These are phyloP conservation scores for Calcarisporium arbuscula DNA, from an alignment of 2,329 filamentous ascomycete species.

Conservation along the genomic window DNA sequence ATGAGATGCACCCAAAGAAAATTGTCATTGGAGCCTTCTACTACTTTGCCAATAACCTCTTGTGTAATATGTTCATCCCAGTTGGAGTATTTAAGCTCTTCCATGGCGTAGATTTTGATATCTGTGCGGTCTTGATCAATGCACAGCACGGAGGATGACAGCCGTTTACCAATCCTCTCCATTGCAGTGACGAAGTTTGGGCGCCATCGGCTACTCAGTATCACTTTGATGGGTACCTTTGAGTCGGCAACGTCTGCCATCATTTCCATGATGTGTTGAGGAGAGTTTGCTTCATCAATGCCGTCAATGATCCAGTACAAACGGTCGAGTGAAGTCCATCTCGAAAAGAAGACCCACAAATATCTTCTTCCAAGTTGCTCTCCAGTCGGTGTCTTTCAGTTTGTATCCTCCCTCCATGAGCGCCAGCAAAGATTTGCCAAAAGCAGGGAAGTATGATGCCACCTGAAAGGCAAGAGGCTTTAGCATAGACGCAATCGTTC, in stretches of 20 bases:
- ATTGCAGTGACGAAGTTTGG: conserved; percentile 13
- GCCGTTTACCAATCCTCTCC: background rate
- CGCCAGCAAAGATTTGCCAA: conserved; percentile 15
- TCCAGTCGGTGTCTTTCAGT: conserved; percentile 11
- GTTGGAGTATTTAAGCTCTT: background rate
- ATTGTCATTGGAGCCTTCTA: conserved; percentile 18
- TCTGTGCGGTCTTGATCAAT: background rate
- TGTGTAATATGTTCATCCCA: background rate
- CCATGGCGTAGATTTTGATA: background rate
- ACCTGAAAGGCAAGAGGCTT: conserved; percentile 20
- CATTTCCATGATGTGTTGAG: conserved; percentile 16
- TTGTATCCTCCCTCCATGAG: conserved; percentile 15
- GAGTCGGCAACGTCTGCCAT: conserved; percentile 3
- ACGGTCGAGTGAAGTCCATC: conserved; percentile 10
- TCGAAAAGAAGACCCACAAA: conserved; percentile 24
- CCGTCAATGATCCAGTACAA: conserved; percentile 33
- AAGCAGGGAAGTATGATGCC: conserved; percentile 11
- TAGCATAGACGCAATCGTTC: conserved; percentile 13
- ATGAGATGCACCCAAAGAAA: conserved; percentile 27
- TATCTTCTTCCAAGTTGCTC: conserved; percentile 24
- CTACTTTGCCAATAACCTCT: conserved; percentile 9
- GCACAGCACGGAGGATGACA: background rate
- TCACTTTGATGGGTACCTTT: conserved; percentile 8
- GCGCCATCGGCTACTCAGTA: conserved; percentile 3
- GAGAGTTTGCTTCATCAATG: conserved; percentile 27